Evolutionary conservation across 2,329 filamentous ascomycete genomes (phyloP).

Genomic region (Neopestalotiopsis clavispora): DNA sequence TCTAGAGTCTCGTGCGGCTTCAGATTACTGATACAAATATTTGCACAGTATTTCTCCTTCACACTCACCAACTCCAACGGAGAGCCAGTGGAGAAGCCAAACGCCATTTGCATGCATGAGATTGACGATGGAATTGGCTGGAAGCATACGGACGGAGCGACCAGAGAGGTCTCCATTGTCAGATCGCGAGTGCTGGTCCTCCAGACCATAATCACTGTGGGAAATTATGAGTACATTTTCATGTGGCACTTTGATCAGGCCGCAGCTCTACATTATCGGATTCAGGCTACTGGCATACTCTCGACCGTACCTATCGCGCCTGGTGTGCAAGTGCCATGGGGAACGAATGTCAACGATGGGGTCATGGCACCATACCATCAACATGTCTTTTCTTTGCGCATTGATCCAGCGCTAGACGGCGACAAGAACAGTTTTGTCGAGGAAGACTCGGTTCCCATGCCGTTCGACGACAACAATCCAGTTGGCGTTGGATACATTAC

Average conservation of each 20-base stretch:
- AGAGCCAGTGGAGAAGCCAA: conserved; percentile 56
- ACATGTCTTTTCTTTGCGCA: conserved; percentile 68
- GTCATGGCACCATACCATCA: conserved; percentile 71
- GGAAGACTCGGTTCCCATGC: conserved; percentile 26
- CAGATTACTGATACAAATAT: background rate
- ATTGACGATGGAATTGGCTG: conserved; percentile 72
- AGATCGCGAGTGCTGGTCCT: conserved; percentile 67
- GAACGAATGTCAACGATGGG: conserved; percentile 66
- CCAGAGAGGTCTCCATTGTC: conserved; percentile 63
- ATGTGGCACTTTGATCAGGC: conserved; percentile 67
- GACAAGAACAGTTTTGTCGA: conserved; percentile 32
- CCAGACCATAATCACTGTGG: conserved; percentile 71
- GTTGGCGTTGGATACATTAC: conserved; percentile 44
- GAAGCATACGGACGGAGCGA: conserved; percentile 75
- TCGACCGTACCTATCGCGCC: conserved; percentile 65
- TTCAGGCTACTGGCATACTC: conserved; percentile 70
- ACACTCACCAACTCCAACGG: conserved; percentile 56
- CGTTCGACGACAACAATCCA: conserved; percentile 24
- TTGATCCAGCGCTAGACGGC: conserved; percentile 64
- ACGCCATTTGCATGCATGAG: conserved; percentile 72
- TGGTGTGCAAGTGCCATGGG: conserved; percentile 58
- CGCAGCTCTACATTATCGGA: conserved; percentile 64
- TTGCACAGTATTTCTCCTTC: conserved; percentile 1
- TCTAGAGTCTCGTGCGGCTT: background rate
- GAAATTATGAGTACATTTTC: conserved; percentile 75